Evolutionary conservation across 768 basidiomycete genomes (phyloP).

Genomic region (Heimioporus sp.): DNA sequence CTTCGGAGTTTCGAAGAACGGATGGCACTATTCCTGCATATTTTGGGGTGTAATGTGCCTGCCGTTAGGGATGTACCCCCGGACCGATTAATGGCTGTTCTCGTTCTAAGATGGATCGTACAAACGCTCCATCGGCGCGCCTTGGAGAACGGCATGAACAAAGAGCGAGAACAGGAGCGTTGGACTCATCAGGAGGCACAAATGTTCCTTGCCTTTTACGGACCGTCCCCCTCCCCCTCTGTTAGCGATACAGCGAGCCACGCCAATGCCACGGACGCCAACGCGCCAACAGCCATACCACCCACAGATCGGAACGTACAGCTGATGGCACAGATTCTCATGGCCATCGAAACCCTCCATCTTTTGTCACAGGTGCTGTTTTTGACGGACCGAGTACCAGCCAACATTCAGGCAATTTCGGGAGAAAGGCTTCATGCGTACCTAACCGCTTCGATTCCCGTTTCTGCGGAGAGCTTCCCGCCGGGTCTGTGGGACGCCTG

Average conservation of each 20-base stretch:
- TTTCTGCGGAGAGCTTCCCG: slow-evolving; percentile 24
- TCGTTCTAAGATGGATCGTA: slow-evolving; percentile 65
- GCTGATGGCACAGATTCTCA: slow-evolving; percentile 60
- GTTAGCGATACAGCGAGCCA: slow-evolving; percentile 15
- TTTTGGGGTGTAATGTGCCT: slow-evolving; percentile 52
- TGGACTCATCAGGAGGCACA: slow-evolving; percentile 67
- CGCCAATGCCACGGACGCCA: slow-evolving; percentile 13
- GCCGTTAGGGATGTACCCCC: slow-evolving; percentile 46
- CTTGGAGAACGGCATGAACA: slow-evolving; percentile 44
- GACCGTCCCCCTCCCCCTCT: slow-evolving; percentile 1
- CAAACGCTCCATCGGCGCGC: slow-evolving; percentile 49
- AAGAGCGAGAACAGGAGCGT: slow-evolving; percentile 61
- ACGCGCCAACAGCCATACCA: slow-evolving; percentile 15
- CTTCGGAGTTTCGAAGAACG: slow-evolving; percentile 50
- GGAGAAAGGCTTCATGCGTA: slow-evolving; percentile 57
- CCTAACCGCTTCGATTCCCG: slow-evolving; percentile 35
- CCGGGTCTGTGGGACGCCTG: slow-evolving; percentile 47
- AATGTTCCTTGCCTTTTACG: slow-evolving; percentile 56
- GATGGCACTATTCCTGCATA: slow-evolving; percentile 53
- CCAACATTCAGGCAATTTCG: slow-evolving; percentile 51
- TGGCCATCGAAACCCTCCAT: slow-evolving; percentile 58
- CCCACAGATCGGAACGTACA: slow-evolving; percentile 64
- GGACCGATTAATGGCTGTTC: slow-evolving; percentile 46
- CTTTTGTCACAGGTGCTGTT: slow-evolving; percentile 62
- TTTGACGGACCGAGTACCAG: slow-evolving; percentile 46